These are phyloP conservation scores for Solanum aculeatissimum DNA, from an alignment of 305 asterid genomes.

Conservation along the genomic window DNA sequence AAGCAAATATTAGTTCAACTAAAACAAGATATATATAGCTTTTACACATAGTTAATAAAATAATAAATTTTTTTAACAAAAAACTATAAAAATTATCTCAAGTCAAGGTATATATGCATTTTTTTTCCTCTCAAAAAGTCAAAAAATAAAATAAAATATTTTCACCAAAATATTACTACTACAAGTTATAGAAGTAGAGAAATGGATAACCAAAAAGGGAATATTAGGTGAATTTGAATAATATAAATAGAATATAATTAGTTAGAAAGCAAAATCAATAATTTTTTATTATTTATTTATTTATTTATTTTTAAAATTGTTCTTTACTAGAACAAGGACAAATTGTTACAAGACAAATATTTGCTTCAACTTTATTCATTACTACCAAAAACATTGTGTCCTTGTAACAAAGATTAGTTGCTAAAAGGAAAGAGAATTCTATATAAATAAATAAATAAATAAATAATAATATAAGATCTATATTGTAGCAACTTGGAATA, in stretches of 20 bases:
- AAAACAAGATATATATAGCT: neutral
- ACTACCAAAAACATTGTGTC: neutral
- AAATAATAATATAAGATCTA: no score
- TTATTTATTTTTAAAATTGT: neutral
- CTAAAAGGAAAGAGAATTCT: no score
- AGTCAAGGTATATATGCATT: no score
- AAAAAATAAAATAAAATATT: neutral
- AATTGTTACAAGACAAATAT: neutral
- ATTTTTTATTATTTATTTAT: neutral
- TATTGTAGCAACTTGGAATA: no score
- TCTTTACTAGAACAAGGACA: neutral
- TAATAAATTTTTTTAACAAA: no score
- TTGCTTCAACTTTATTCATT: neutral
- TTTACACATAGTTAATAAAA: neutral
- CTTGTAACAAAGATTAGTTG: neutral
- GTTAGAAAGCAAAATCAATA: neutral
- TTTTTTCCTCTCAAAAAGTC: neutral
- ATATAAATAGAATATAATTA: neutral
- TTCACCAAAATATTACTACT: neutral
- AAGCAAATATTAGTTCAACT: neutral
- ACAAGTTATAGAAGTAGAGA: neutral
- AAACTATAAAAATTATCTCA: neutral
- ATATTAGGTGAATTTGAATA: slow-evolving; percentile 5
- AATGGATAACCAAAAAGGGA: neutral
- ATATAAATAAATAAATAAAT: no score